A percentile compares a stretch with the other conserved stretches of the same genome.
phyloP scores from a whole-genome alignment of 129 eudicot genomes.

The Calendula officinalis region DNA sequence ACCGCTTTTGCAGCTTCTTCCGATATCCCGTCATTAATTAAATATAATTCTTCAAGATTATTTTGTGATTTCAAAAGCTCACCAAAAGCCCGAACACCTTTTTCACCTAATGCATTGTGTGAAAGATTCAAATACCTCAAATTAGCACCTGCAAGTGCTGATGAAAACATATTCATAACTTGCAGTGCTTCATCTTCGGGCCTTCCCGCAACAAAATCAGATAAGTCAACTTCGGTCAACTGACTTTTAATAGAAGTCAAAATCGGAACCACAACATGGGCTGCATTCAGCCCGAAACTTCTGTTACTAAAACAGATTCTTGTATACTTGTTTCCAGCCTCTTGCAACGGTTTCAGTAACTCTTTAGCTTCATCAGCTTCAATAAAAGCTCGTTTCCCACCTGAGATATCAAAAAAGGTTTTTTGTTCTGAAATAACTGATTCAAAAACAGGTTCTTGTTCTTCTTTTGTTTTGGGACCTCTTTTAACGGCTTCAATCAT shows the following conservation, averaged over 20 bases:
- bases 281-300: slow-evolving; percentile 54
- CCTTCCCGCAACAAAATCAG: slow-evolving; percentile 62
- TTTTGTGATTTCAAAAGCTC: slow-evolving; percentile 50
- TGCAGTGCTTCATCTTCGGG: slow-evolving; percentile 61
- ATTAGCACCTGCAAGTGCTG: slow-evolving; percentile 48
- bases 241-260: slow-evolving; percentile 46
- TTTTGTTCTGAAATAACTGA: slow-evolving; percentile 14
- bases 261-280: slow-evolving; percentile 46
- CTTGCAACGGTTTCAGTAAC: slow-evolving; percentile 41
- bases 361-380: slow-evolving; percentile 41
- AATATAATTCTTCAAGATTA: slow-evolving; percentile 57
- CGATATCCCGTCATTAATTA: slow-evolving; percentile 61
- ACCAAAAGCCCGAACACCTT: slow-evolving; percentile 56
- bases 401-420: slow-evolving; percentile 60
- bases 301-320: slow-evolving; percentile 60
- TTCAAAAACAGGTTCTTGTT: slow-evolving; percentile 32
- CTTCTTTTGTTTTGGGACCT: slow-evolving; percentile 47
- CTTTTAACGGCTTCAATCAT: slow-evolving; percentile 65
- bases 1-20: slow-evolving; percentile 66
- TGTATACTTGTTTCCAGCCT: slow-evolving; percentile 39
- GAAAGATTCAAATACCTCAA: slow-evolving; percentile 49
- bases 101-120: slow-evolving; percentile 60
- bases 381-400: slow-evolving; percentile 46
- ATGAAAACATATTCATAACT: slow-evolving; percentile 52
- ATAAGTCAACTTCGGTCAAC: slow-evolving; percentile 55